Base-by-base conservation (phyloP, 352 stramenopile genomes). In the Phytopythium ostracodes region DNA sequence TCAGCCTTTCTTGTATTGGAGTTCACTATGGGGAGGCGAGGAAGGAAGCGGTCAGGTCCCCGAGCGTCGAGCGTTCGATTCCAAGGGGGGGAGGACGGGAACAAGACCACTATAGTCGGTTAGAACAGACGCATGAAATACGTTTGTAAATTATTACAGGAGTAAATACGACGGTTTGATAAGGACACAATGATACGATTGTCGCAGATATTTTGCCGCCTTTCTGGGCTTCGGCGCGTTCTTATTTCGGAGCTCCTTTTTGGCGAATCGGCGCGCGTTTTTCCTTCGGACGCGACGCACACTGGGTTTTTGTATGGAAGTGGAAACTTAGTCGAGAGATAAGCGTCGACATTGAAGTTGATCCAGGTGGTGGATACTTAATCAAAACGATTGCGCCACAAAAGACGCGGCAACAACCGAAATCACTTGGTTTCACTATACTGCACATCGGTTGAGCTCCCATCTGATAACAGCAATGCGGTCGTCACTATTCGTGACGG, bases 1-100 rank as follows among this genome's bases (percentile, higher is more conserved):
- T 52, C 31, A 35, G 25, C 25, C 36, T 59, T 40, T 52, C 31
- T 63, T 52, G 46, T 52, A 52, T n/a, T 33, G 46, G 46, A 24
- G 3, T 52, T 52, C 46, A 52, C 24, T 52, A 52, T 52, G 46
- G 5, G 12, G 6, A 17, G 6, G 24, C 22, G 46, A 33, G 46
- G 14, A 52, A 52, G 46, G 24, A 27, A 17, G 29, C 3, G 29
- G 29, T 7, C 29, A 7, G 29, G n/a, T n/a, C n/a, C n/a, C n/a
- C 29, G 29, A 33, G 7, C 4, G 29, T 33, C 29, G 29, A 33
- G 1, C 38, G 38, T 22, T 44, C 22, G 44, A 18, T 47, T 44
- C 38, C 38, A 44, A 44, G 7, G 12, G 42, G 43, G 22, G 44
- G 44, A 29, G 44, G 44, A 51, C 44, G 44, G 44, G 44, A 29